Evolutionary conservation across 169 alveolate genomes (phyloP).

Genomic region (Plasmodium falciparum): DNA sequence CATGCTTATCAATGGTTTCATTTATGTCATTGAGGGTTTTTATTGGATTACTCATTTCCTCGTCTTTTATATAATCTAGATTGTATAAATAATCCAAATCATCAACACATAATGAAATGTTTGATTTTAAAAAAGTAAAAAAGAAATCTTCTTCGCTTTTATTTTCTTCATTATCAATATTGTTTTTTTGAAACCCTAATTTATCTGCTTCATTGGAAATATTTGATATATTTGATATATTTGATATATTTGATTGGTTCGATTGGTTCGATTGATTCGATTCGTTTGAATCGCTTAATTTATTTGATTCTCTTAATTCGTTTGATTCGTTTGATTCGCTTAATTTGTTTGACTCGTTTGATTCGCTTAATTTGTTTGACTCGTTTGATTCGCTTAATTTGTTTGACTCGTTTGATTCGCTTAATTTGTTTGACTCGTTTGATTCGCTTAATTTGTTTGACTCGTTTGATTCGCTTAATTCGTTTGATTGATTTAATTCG

Average conservation of each 20-base stretch:
- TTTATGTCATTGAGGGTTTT: not conserved
- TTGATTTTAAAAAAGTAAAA: slow-evolving; percentile 3
- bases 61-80: not conserved
- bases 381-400: too few species aligned
- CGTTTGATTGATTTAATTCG: not conserved
- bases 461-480: not conserved
- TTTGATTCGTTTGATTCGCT: too few species aligned
- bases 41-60: not conserved
- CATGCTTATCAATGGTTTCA: not conserved
- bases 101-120: slow-evolving; percentile 3
- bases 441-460: not conserved
- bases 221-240: too few species aligned
- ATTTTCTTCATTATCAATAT: not conserved
- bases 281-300: too few species aligned
- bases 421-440: too few species aligned
- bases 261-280: too few species aligned
- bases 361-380: too few species aligned
- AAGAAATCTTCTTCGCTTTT: not conserved
- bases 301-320: too few species aligned
- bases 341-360: too few species aligned
- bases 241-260: too few species aligned
- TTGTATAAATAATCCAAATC: not conserved
- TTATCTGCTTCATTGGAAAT: not conserved
- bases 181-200: not conserved
- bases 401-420: too few species aligned